phyloP scores from a whole-genome alignment of 2,329 filamentous ascomycete genomes.

The Penicillium sp. region DNA sequence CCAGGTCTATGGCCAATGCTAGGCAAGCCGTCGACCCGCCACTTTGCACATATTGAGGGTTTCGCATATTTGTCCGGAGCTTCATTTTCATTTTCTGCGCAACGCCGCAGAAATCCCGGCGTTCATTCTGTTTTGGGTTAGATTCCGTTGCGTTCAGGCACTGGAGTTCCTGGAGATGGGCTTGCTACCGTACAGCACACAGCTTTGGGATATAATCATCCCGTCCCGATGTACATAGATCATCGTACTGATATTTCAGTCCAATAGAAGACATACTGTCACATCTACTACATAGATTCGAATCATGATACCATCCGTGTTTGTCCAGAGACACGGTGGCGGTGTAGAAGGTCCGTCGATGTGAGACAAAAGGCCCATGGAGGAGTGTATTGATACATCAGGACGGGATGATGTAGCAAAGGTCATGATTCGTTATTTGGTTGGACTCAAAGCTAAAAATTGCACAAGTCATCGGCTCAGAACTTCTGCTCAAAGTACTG shows the following conservation, averaged over 20 bases:
- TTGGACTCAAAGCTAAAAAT: background rate
- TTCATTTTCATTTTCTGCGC: background rate
- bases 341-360: no score
- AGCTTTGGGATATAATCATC: background rate
- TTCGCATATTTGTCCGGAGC: background rate
- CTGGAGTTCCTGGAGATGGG: background rate
- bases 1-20: slow-evolving; percentile 38
- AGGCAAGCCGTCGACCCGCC: background rate
- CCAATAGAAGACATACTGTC: background rate
- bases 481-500: slow-evolving; percentile 47
- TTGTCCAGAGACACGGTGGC: no score
- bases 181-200: background rate
- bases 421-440: slow-evolving; percentile 3
- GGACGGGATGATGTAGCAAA: background rate
- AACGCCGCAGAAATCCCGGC: background rate
- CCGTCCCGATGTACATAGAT: background rate
- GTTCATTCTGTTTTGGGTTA: slow-evolving; percentile 3
- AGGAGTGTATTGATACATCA: background rate
- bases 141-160: slow-evolving; percentile 11
- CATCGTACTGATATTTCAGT: background rate
- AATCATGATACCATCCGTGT: no score
- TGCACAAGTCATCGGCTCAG: background rate
- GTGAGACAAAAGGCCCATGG: no score
- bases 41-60: background rate
- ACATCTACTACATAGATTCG: background rate